Conservation (phyloP, 352 stramenopile species). For the Plasmopara viticola region DNA sequence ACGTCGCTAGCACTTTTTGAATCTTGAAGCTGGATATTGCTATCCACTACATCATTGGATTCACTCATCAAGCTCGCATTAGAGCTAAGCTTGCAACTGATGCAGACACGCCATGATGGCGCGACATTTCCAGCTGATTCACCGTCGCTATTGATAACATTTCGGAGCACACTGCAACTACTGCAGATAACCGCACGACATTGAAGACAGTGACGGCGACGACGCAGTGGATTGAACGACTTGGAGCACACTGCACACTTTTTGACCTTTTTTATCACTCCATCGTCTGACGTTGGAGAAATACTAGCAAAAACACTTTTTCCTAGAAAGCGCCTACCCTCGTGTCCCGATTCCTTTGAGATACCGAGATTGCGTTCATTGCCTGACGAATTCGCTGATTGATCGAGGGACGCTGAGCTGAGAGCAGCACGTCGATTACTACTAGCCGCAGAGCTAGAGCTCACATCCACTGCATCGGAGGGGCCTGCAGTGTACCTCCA, state of each 20-base stretch:
- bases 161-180: slow-evolving; percentile 60
- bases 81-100: slow-evolving; percentile 71
- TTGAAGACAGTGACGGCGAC: slow-evolving; percentile 64
- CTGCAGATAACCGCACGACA: slow-evolving; percentile 60
- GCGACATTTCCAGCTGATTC: slow-evolving; percentile 12
- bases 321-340: slow-evolving; percentile 16
- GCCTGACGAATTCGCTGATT: slow-evolving; percentile 19
- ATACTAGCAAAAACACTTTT: slow-evolving; percentile 13
- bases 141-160: slow-evolving; percentile 13
- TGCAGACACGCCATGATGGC: slow-evolving; percentile 45
- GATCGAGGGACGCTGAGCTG: slow-evolving; percentile 10
- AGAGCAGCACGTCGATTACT: slow-evolving; percentile 18
- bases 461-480: slow-evolving; percentile 10
- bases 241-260: slow-evolving; percentile 76
- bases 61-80: slow-evolving; percentile 28
- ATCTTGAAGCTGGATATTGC: slow-evolving; percentile 21
- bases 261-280: slow-evolving; percentile 45
- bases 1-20: slow-evolving; percentile 17
- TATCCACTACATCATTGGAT: slow-evolving; percentile 48
- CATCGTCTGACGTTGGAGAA: slow-evolving; percentile 2
- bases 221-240: slow-evolving; percentile 73
- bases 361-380: slow-evolving; percentile 13
- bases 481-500: slow-evolving; percentile 64
- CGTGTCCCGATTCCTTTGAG: slow-evolving; percentile 10
- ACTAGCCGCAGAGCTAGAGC: slow-evolving; percentile 23